These are phyloP conservation scores for Xerocomus spinulosus DNA, from an alignment of 768 basidiomycete genomes.

Conservation along the genomic window DNA sequence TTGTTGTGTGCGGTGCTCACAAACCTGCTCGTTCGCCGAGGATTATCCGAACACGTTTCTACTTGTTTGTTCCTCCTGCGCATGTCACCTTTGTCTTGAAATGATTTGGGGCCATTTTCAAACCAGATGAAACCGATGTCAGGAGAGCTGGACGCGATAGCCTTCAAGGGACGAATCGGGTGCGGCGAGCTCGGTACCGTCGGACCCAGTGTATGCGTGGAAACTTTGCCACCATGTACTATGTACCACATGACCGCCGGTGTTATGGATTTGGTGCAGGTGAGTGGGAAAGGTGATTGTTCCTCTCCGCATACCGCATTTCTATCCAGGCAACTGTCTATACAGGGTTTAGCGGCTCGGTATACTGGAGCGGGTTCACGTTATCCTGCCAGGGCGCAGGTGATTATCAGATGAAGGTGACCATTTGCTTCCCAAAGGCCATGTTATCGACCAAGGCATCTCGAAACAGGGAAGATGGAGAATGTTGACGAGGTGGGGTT, in stretches of 20 bases:
- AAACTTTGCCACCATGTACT: slow-evolving; percentile 29
- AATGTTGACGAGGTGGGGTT: background rate
- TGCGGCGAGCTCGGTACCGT: slow-evolving; percentile 27
- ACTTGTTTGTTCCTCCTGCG: slow-evolving; percentile 5
- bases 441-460: slow-evolving; percentile 12
- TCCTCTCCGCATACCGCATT: slow-evolving; percentile 31
- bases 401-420: background rate
- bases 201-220: slow-evolving; percentile 35
- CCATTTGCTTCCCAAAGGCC: slow-evolving; percentile 16
- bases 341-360: background rate
- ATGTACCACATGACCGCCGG: slow-evolving; percentile 37
- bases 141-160: slow-evolving; percentile 29
- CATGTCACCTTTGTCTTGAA: too few species aligned
- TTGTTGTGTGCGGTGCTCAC: slow-evolving; percentile 3
- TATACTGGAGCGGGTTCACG: slow-evolving; percentile 18
- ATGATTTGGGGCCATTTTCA: slow-evolving; percentile 9
- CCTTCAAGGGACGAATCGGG: slow-evolving; percentile 11
- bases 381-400: slow-evolving; percentile 23
- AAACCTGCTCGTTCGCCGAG: background rate
- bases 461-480: slow-evolving; percentile 14
- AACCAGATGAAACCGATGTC: slow-evolving; percentile 25
- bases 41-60: slow-evolving; percentile 2
- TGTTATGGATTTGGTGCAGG: slow-evolving; percentile 32
- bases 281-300: slow-evolving; percentile 29
- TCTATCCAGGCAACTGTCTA: slow-evolving; percentile 30